These are phyloP conservation scores for Metschnikowia chrysomelidarum DNA, from an alignment of 805 yeast species.

Conservation along the genomic window DNA sequence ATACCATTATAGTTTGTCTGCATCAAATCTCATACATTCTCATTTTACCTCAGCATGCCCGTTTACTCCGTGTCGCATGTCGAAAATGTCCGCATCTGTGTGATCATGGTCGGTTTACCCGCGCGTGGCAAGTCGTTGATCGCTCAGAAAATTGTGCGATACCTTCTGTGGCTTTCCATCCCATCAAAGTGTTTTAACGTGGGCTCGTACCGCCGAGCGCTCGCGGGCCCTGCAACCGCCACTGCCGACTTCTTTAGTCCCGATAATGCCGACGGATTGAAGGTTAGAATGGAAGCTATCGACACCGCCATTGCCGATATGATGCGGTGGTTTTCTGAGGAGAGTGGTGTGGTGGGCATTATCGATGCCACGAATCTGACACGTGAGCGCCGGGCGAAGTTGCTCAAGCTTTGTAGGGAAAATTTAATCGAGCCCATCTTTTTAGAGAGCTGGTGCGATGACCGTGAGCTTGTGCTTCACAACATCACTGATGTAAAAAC, in stretches of 20 bases:
- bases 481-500: conserved; percentile 86
- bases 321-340: conserved; percentile 81
- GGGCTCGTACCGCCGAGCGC: conserved; percentile 74
- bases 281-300: conserved; percentile 67
- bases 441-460: conserved; percentile 89
- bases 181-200: conserved; percentile 86
- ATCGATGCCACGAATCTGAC: conserved; percentile 94
- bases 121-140: conserved; percentile 94
- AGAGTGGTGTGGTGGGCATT: conserved; percentile 85
- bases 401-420: conserved; percentile 58
- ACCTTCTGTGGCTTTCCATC: conserved; percentile 88
- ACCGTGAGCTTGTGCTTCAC: conserved; percentile 69
- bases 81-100: conserved; percentile 76
- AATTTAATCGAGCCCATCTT: conserved; percentile 84
- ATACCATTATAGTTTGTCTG: no score
- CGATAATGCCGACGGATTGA: conserved; percentile 60
- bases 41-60: conserved; percentile 50
- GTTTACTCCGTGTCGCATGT: conserved; percentile 57
- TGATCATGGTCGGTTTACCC: conserved; percentile 84
- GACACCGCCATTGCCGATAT: conserved; percentile 71
- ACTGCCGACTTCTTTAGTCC: conserved; percentile 78
- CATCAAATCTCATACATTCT: no score
- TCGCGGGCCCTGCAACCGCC: conserved; percentile 47
- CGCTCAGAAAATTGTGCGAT: conserved; percentile 90
- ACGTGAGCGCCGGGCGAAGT: conserved; percentile 60